Conservation (phyloP, 2,329 filamentous ascomycete genomes). For the Stemphylium vesicarium region DNA sequence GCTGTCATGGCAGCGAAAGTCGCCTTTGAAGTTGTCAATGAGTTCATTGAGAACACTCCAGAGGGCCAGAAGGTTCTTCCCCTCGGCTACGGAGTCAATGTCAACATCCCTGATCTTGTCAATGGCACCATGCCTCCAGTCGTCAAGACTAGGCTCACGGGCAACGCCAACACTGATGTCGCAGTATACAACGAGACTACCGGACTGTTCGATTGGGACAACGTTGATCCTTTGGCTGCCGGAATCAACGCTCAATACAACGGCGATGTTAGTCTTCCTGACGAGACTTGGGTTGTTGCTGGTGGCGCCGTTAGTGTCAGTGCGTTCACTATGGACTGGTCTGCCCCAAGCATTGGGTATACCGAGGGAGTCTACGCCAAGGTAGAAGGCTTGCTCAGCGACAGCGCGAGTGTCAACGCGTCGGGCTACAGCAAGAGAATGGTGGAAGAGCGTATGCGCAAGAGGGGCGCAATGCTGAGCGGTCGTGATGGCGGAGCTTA, state of each 20-base stretch:
- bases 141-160: conserved; percentile 57
- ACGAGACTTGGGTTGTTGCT: conserved; percentile 58
- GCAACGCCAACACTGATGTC: conserved; percentile 56
- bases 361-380: conserved; percentile 30
- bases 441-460: conserved; percentile 25
- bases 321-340: conserved; percentile 60
- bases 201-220: conserved; percentile 57
- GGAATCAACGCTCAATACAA: conserved; percentile 60
- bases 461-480: conserved; percentile 18
- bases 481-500: conserved; percentile 8
- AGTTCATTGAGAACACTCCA: conserved; percentile 51
- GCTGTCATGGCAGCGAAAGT: conserved; percentile 55
- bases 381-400: conserved; percentile 17
- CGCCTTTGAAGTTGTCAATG: conserved; percentile 53
- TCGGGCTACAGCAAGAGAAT: conserved; percentile 28
- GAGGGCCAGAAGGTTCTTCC: conserved; percentile 50
- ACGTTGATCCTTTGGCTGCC: conserved; percentile 56
- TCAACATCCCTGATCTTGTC: conserved; percentile 58
- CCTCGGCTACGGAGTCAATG: conserved; percentile 59
- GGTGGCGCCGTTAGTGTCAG: conserved; percentile 53
- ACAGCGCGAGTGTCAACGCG: background rate
- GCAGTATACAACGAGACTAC: conserved; percentile 55
- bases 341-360: conserved; percentile 51
- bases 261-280: conserved; percentile 58
- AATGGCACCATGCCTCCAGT: conserved; percentile 53